Conservation (phyloP, 192 early-diverging fungal species). For the Kickxella alabastrina region DNA sequence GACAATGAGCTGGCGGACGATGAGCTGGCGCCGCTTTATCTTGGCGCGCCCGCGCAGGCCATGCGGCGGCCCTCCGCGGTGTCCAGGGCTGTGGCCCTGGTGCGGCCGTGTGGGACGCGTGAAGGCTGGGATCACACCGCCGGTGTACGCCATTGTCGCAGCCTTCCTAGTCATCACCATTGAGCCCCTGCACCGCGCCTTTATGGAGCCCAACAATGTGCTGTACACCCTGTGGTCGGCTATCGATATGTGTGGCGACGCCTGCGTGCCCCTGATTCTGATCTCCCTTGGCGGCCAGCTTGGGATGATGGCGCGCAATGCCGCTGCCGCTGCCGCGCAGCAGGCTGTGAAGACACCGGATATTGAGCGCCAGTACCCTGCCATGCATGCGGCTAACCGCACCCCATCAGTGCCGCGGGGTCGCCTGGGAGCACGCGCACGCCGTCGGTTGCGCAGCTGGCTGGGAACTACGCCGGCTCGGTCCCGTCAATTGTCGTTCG, state of each 20-base stretch:
- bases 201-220: slow-evolving; percentile 59
- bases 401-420: not conserved
- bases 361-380: slow-evolving; percentile 1
- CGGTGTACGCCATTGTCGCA: slow-evolving; percentile 64
- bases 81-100: not conserved
- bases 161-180: slow-evolving; percentile 65
- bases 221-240: slow-evolving; percentile 60
- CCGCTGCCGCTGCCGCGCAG: not conserved
- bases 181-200: slow-evolving; percentile 57
- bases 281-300: slow-evolving; percentile 74
- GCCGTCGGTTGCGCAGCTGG: slow-evolving; percentile 6
- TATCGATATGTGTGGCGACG: slow-evolving; percentile 69
- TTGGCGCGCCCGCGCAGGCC: slow-evolving; percentile 24
- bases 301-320: slow-evolving; percentile 34
- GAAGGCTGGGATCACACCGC: slow-evolving; percentile 58
- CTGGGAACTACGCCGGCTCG: not conserved
- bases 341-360: not conserved
- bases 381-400: not conserved
- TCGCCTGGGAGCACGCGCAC: slow-evolving; percentile 2
- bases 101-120: too few species aligned
- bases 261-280: slow-evolving; percentile 73
- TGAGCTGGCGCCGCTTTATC: slow-evolving; percentile 35
- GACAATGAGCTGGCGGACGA: slow-evolving; percentile 1
- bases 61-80: not conserved
- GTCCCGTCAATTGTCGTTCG: slow-evolving; percentile 35